Base-by-base conservation (phyloP, 352 stramenopile species). In the Globisporangium irregulare region DNA sequence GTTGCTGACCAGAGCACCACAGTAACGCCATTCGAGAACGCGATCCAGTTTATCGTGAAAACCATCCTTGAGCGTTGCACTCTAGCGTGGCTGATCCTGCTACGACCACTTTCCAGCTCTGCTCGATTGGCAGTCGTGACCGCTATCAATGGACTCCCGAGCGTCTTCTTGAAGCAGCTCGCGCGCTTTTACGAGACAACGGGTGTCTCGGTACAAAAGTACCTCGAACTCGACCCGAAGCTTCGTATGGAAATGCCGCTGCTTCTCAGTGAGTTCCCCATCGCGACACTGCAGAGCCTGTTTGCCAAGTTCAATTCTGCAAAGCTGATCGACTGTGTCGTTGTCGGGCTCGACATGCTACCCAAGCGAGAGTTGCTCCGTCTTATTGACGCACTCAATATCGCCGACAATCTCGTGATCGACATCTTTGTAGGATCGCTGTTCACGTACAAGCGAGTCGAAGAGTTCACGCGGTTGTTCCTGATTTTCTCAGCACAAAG, bases 111-210 rank as follows among this genome's bases (percentile, higher is more conserved):
- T 5, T 51, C 76, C 7, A 69, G 73, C 3, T 3, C 59, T 0
- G 53, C 62, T 14, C 71, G 80, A 43, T 60, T 89, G n/a, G 58
- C 59, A 1, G 57, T 89, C 3, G 80, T 88, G 24, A 56, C 74
- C 20, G 65, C 64, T 1, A 58, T 79, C 5, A 34, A 69, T 9
- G 62, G 59, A 15, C 60, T 83, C 12, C 62, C 76, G 12, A 70
- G 68, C 3, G 60, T 67, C 0, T 76, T 79, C 7, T 60, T 90
- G 36, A 86, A 82, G 58, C 82, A 87, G 20, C 75, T 91, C 15
- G 78, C 70, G 22, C 71, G 73, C 18, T 91, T 91, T 58, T 80
- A 82, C 69, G 78, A 89, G 54, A 82, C 82, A 29, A 82, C 83
- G 0, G 71, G 63, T 0, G 62, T 80, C 4, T 57, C 76, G 7